Base-by-base conservation (phyloP, 768 basidiomycete species). In the Nidularia sp. region DNA sequence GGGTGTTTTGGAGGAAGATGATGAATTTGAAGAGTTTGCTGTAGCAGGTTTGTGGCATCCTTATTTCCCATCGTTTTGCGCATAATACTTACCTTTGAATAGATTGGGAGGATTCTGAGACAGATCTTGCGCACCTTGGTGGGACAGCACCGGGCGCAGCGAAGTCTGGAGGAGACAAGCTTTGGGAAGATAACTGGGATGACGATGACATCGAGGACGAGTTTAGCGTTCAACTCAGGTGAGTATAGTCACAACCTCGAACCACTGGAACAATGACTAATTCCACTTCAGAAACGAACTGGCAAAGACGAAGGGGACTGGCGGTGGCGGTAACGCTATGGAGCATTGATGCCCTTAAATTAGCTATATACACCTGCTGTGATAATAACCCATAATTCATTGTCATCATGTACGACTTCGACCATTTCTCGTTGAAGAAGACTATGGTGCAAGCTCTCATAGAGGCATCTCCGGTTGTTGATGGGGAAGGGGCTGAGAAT, bases 101-200 rank as follows among this genome's bases (percentile, higher is more conserved):
- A 93, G 91, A 93, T 61, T 93, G 91, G 91, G 86, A 93, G 47
- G 89, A 93, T 63, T 83, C 87, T 0, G 77, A 90, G 60, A 93
- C 91, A 2, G 87, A 91, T 66, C 69, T 93, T 25, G 86, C 87
- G 10, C 88, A 91, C 63, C 71, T 93, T 44, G 83, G 81, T 41
- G 86, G 87, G 15, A 78, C 84, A 2, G 81, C 85, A 3, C 86
- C 88, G 2, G 88, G 88, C 3, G 83, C 77, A 9, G 90, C 86
- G 2, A 86, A 84, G 60, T 87, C 87, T 34, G 86, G 86, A 41
- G 89, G 90, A 13, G 86, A 97, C 68, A 91, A 93, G 62, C 74
- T 99, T 8, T 99, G 97, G 97, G 97, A 99, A 75, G 97, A 98
- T 60, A 98, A 98, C 66, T 99, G 97, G 97, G 97, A 99, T 62